Evolutionary conservation across 2,329 filamentous ascomycete species (phyloP).

Genomic region (Penicillium sp.): DNA sequence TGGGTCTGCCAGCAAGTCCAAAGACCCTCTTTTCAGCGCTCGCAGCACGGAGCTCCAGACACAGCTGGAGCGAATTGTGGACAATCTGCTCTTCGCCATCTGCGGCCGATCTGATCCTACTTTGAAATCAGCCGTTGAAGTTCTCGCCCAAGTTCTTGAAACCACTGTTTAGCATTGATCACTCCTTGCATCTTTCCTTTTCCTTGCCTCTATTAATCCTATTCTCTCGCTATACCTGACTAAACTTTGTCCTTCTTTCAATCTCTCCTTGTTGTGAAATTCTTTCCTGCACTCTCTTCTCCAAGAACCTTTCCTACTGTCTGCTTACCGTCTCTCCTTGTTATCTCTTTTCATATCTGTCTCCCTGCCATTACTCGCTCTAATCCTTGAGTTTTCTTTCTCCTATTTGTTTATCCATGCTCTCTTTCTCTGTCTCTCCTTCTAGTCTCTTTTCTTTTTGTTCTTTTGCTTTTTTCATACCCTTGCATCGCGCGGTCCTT

Average conservation of each 20-base stretch:
- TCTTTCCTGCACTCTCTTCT: neutral
- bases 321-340: neutral
- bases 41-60: slow-evolving; percentile 33
- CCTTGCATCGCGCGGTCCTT: slow-evolving; percentile 25
- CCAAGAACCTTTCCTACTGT: neutral
- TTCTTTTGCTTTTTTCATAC: slow-evolving; percentile 17
- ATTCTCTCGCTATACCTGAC: neutral
- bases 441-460: neutral
- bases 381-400: neutral
- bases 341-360: neutral
- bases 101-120: slow-evolving; percentile 37
- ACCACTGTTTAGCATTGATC: slow-evolving; percentile 24
- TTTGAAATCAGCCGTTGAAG: slow-evolving; percentile 39
- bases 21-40: slow-evolving; percentile 32
- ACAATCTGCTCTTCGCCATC: slow-evolving; percentile 38
- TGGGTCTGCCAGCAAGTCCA: slow-evolving; percentile 27
- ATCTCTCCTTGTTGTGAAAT: neutral
- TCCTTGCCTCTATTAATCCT: neutral
- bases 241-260: neutral
- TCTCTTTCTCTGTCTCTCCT: neutral
- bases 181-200: slow-evolving; percentile 5
- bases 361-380: neutral
- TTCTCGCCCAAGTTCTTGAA: slow-evolving; percentile 42
- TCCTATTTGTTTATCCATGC: neutral
- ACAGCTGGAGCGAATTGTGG: slow-evolving; percentile 37